phyloP scores from a whole-genome alignment of 495 filamentous ascomycete genomes.

The Penicillium mononematosum region DNA sequence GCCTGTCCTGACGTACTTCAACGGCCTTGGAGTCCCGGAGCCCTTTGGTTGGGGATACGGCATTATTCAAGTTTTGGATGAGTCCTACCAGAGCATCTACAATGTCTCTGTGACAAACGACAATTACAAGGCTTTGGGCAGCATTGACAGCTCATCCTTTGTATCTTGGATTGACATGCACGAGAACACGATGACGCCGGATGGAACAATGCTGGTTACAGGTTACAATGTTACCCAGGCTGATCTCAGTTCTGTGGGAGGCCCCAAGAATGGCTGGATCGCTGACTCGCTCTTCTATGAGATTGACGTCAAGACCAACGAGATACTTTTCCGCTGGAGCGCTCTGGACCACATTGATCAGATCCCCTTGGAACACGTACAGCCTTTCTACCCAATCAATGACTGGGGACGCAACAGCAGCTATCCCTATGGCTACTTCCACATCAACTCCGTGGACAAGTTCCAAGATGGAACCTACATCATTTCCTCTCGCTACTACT shows the following conservation, averaged over 20 bases:
- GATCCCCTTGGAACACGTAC: slow-evolving; percentile 2
- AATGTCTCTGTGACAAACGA: slow-evolving; percentile 18
- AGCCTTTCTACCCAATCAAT: slow-evolving; percentile 1
- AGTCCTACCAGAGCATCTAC: slow-evolving; percentile 35
- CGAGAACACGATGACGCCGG: slow-evolving; percentile 33
- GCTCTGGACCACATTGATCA: slow-evolving; percentile 18
- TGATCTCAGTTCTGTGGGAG: slow-evolving; percentile 39
- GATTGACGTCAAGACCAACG: slow-evolving; percentile 33
- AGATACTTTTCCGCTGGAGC: slow-evolving; percentile 31
- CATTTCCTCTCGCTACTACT: slow-evolving; percentile 32
- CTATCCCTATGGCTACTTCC: slow-evolving; percentile 19
- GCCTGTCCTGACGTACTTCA: slow-evolving; percentile 10
- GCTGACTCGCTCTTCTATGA: slow-evolving; percentile 45
- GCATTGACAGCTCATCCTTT: slow-evolving; percentile 4
- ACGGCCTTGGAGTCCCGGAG: slow-evolving; percentile 8
- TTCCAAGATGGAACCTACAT: slow-evolving; percentile 25
- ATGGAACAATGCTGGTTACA: slow-evolving; percentile 45
- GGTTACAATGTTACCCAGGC: slow-evolving; percentile 42
- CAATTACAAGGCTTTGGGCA: slow-evolving; percentile 8
- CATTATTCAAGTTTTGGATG: slow-evolving; percentile 32
- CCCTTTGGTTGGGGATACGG: slow-evolving; percentile 26
- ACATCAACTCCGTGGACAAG: slow-evolving; percentile 33
- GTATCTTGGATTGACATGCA: slow-evolving; percentile 26
- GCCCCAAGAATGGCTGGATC: slow-evolving; percentile 41
- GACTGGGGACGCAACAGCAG: slow-evolving; percentile 12